Evolutionary conservation across 306 rosid species (phyloP).

Genomic region (Lathyrus oleraceus): DNA sequence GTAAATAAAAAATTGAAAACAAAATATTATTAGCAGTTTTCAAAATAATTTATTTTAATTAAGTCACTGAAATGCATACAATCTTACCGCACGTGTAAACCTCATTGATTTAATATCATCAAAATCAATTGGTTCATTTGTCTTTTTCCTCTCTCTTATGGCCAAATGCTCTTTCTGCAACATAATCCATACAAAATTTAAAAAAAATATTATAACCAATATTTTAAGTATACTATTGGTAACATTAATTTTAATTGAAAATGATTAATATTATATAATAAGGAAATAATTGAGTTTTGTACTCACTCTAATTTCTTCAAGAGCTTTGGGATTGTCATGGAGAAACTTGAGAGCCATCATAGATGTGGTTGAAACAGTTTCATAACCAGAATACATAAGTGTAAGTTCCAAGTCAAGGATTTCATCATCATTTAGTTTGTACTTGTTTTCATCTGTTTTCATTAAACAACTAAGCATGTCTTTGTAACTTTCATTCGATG

Average conservation of each 20-base stretch:
- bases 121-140: slow-evolving; percentile 67
- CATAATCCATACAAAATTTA: not conserved
- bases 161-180: slow-evolving; percentile 81
- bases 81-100: slow-evolving; percentile 91
- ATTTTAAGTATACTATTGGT: no score
- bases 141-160: slow-evolving; percentile 66
- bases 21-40: not conserved
- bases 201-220: not conserved
- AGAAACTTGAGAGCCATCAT: slow-evolving; percentile 97
- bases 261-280: not conserved
- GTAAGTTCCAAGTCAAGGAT: slow-evolving; percentile 79
- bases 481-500: slow-evolving; percentile 49
- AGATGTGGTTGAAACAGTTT: slow-evolving; percentile 94
- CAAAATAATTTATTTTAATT: not conserved
- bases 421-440: slow-evolving; percentile 73
- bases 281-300: not conserved
- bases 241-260: not conserved
- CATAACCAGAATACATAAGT: slow-evolving; percentile 86
- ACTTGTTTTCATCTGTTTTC: slow-evolving; percentile 60
- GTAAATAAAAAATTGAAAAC: not conserved
- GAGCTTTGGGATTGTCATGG: slow-evolving; percentile 85
- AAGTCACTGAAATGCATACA: not conserved
- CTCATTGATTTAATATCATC: slow-evolving; percentile 77
- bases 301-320: slow-evolving; percentile 87
- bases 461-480: slow-evolving; percentile 75